Conservation (phyloP, 495 filamentous ascomycete genomes). For the Xylaria bambusicola region DNA sequence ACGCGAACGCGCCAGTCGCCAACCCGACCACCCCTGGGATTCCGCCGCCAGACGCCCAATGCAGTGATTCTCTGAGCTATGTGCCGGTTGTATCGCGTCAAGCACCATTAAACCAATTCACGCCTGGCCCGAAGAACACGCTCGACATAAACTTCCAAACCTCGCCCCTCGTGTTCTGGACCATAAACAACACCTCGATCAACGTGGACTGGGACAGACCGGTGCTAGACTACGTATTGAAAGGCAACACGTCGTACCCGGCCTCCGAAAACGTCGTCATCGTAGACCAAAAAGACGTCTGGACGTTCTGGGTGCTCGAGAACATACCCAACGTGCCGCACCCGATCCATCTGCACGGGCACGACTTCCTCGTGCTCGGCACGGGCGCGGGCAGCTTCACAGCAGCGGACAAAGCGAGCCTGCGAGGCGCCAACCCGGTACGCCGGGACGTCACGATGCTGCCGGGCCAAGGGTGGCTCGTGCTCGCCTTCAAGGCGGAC, state of each 20-base stretch:
- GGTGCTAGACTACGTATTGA: conserved; percentile 39
- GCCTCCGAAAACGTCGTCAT: conserved; percentile 39
- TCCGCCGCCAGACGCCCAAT: conserved; percentile 29
- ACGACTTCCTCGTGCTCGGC: conserved; percentile 62
- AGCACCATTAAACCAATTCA: conserved; percentile 29
- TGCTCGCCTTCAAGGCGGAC: conserved; percentile 55
- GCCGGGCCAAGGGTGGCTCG: conserved; percentile 47
- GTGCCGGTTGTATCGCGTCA: conserved; percentile 35
- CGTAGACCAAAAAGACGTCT: conserved; percentile 41
- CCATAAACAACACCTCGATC: conserved; percentile 41
- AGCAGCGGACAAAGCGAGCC: conserved; percentile 21
- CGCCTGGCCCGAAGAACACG: conserved; percentile 28
- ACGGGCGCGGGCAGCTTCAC: conserved; percentile 40
- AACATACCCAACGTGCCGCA: conserved; percentile 50
- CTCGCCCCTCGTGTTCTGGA: conserved; percentile 39
- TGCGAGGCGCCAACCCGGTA: conserved; percentile 49
- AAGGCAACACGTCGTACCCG: conserved; percentile 40
- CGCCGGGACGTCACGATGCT: conserved; percentile 63
- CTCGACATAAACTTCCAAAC: conserved; percentile 31
- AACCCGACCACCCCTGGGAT: conserved; percentile 34
- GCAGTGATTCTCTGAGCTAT: conserved; percentile 35
- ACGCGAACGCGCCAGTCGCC: conserved; percentile 28
- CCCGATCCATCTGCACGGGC: conserved; percentile 59
- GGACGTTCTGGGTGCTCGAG: conserved; percentile 55
- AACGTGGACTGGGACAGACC: conserved; percentile 48